Percentiles rank a stretch among this genome's conserved stretches.
Evolutionary conservation across 305 asterid genomes (phyloP).

Genomic region (Ruellia speciosa): DNA sequence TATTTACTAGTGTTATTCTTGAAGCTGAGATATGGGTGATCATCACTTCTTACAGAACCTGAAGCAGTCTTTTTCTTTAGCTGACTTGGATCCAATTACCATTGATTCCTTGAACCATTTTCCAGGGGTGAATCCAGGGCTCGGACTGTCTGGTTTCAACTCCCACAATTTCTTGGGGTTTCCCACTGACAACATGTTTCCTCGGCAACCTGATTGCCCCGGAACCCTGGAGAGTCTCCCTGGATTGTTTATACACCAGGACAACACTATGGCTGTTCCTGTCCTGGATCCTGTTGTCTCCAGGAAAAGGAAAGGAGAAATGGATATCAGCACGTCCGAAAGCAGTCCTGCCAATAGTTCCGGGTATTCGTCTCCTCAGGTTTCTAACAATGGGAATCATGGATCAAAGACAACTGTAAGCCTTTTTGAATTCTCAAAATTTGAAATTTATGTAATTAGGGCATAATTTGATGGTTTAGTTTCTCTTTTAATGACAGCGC

Average conservation of each 20-base stretch:
- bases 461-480: background rate
- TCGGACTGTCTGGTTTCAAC: background rate
- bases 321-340: background rate
- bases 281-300: background rate
- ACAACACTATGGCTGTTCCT: background rate
- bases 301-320: conserved; percentile 1
- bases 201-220: background rate
- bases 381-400: background rate
- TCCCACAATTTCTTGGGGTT: background rate
- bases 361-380: background rate
- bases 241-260: background rate
- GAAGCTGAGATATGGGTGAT: conserved; percentile 1
- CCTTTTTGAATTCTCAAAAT: background rate
- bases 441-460: background rate
- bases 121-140: background rate
- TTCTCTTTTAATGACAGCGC: background rate
- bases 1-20: background rate
- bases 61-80: background rate
- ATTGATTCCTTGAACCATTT: background rate
- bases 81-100: background rate
- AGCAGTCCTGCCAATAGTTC: background rate
- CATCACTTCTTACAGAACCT: background rate
- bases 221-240: background rate
- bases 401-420: background rate
- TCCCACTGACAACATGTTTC: background rate